These are phyloP conservation scores for Cetraspora pellucida DNA, from an alignment of 192 early-diverging fungal genomes.

Conservation along the genomic window DNA sequence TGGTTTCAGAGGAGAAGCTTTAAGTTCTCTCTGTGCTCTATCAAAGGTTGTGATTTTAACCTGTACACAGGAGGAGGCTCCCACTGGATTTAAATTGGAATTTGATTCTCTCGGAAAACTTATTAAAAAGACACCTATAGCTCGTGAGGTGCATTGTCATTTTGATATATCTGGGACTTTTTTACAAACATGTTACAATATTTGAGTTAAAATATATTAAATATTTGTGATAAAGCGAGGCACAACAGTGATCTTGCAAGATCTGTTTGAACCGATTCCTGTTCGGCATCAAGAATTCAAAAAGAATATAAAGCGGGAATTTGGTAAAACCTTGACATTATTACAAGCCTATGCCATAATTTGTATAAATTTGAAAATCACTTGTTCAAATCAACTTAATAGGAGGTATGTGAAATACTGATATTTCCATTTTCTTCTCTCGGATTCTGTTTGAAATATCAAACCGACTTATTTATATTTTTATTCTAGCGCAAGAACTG, in stretches of 20 bases:
- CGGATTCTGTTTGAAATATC: neutral
- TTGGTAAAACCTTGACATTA: conserved; percentile 70
- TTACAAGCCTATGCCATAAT: conserved; percentile 88
- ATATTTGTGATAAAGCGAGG: conserved; percentile 48
- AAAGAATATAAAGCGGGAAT: conserved; percentile 81
- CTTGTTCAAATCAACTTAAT: conserved; percentile 59
- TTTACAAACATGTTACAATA: neutral
- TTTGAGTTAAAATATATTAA: conserved; percentile 36
- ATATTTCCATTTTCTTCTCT: neutral
- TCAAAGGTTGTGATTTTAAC: conserved; percentile 69
- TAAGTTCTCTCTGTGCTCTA: conserved; percentile 87
- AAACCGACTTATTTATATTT: neutral
- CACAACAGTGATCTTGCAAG: conserved; percentile 75
- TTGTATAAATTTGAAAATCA: conserved; percentile 65
- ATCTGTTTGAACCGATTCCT: conserved; percentile 83
- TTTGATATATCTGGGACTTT: conserved; percentile 1
- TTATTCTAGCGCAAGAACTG: conserved; percentile 49
- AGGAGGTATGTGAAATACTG: conserved; percentile 49
- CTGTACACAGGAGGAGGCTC: conserved; percentile 57
- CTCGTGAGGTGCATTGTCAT: conserved; percentile 51
- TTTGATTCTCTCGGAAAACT: conserved; percentile 71
- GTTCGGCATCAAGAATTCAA: conserved; percentile 87
- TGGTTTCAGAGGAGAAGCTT: conserved; percentile 94
- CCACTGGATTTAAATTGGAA: conserved; percentile 67
- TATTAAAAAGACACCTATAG: conserved; percentile 42